phyloP scores from a whole-genome alignment of 768 basidiomycete species.

The Imleria badia region DNA sequence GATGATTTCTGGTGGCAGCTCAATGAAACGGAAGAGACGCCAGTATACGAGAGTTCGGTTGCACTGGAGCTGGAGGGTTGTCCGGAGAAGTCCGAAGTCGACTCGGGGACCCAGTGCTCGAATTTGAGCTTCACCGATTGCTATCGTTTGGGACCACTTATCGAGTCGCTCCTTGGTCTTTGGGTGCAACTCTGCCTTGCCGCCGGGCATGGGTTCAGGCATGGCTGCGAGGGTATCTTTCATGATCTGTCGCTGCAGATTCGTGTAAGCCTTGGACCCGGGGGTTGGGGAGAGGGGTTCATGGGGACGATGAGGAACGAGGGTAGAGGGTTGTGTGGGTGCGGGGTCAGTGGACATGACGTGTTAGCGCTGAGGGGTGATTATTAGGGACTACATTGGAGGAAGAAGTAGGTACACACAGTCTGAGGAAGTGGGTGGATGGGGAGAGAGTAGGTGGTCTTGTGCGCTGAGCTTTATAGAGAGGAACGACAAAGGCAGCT shows the following conservation, averaged over 20 bases:
- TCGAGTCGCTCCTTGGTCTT: slow-evolving; percentile 1
- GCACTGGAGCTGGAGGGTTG: slow-evolving; percentile 20
- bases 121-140: slow-evolving; percentile 22
- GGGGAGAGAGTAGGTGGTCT: not conserved
- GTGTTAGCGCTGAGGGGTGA: slow-evolving; percentile 1
- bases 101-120: slow-evolving; percentile 20
- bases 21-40: slow-evolving; percentile 54
- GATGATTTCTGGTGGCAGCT: slow-evolving; percentile 66
- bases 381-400: not conserved
- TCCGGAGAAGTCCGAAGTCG: slow-evolving; percentile 4
- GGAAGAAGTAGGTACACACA: not conserved
- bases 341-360: slow-evolving; percentile 17
- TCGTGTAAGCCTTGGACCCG: slow-evolving; percentile 18
- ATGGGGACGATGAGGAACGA: not conserved
- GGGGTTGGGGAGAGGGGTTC: slow-evolving; percentile 13
- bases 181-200: not conserved
- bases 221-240: slow-evolving; percentile 15
- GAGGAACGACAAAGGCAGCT: slow-evolving; percentile 26
- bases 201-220: slow-evolving; percentile 17
- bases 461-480: slow-evolving; percentile 25
- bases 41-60: slow-evolving; percentile 31
- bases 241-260: slow-evolving; percentile 20
- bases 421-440: not conserved
- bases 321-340: slow-evolving; percentile 12
- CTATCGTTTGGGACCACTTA: slow-evolving; percentile 19